These are phyloP conservation scores for Leccinum boreale DNA, from an alignment of 768 basidiomycete genomes.

Conservation along the genomic window DNA sequence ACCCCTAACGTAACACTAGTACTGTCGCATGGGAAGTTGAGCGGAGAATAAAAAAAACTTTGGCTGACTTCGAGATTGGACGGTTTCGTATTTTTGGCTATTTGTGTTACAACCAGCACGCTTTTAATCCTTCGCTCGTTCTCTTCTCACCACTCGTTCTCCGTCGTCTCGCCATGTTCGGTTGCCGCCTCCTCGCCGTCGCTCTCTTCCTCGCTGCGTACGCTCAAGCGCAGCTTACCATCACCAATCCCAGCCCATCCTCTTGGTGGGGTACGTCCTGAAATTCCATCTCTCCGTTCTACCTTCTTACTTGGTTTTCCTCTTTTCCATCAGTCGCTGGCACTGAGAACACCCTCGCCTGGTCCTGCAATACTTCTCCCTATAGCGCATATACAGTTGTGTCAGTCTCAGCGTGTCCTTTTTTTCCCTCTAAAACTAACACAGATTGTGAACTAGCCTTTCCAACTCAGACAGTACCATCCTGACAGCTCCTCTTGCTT, in stretches of 20 bases:
- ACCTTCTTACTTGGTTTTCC: background rate
- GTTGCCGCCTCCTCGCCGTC: slow-evolving; percentile 32
- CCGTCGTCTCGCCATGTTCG: slow-evolving; percentile 28
- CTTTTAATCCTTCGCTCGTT: slow-evolving; percentile 25
- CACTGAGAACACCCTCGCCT: slow-evolving; percentile 54
- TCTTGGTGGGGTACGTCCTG: slow-evolving; percentile 60
- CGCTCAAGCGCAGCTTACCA: slow-evolving; percentile 37
- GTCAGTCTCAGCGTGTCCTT: slow-evolving; percentile 23
- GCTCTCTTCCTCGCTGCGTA: slow-evolving; percentile 39
- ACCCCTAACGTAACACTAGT: too few species aligned
- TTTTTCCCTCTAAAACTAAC: slow-evolving; percentile 4
- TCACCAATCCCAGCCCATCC: slow-evolving; percentile 43
- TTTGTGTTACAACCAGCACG: slow-evolving; percentile 4
- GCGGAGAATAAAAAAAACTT: slow-evolving; percentile 24
- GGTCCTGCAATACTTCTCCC: slow-evolving; percentile 50
- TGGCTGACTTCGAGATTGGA: background rate
- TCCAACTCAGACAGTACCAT: slow-evolving; percentile 42
- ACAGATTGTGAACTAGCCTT: slow-evolving; percentile 31
- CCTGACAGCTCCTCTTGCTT: slow-evolving; percentile 34
- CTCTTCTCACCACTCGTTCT: slow-evolving; percentile 14
- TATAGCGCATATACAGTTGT: slow-evolving; percentile 45
- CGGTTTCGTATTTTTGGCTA: slow-evolving; percentile 9
- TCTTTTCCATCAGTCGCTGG: slow-evolving; percentile 42
- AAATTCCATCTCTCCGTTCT: background rate
- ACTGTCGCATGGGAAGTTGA: background rate